A percentile compares a stretch with the other conserved stretches of the same genome.
Evolutionary conservation across 495 filamentous ascomycete genomes (phyloP).

Genomic region (Xeromyces bisporus): DNA sequence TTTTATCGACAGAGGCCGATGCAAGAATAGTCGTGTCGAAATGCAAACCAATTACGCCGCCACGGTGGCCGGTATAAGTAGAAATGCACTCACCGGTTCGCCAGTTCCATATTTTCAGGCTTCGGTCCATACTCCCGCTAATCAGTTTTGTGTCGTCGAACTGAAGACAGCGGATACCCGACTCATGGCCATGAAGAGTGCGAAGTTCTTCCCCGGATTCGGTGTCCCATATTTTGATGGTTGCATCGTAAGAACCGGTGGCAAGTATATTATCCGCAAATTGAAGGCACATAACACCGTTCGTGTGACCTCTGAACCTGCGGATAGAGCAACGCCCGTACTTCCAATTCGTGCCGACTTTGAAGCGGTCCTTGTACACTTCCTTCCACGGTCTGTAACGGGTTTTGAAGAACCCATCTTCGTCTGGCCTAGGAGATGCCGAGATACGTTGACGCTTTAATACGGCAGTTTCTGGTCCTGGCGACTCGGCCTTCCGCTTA

Average conservation of each 20-base stretch:
- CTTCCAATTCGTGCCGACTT: slow-evolving; percentile 92
- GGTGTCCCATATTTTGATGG: slow-evolving; percentile 91
- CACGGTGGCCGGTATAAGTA: slow-evolving; percentile 58
- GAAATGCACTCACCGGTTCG: slow-evolving; percentile 75
- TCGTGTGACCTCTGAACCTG: slow-evolving; percentile 73
- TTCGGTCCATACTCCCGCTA: slow-evolving; percentile 65
- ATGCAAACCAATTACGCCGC: slow-evolving; percentile 70
- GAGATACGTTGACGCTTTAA: slow-evolving; percentile 22
- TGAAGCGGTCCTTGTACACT: slow-evolving; percentile 74
- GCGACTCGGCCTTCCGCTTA: slow-evolving; percentile 23
- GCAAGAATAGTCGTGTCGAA: slow-evolving; percentile 71
- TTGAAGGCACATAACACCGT: slow-evolving; percentile 92
- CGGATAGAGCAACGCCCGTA: slow-evolving; percentile 72
- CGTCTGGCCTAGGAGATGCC: slow-evolving; percentile 13
- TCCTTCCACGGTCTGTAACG: slow-evolving; percentile 74
- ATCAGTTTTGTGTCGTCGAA: slow-evolving; percentile 87
- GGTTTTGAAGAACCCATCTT: slow-evolving; percentile 29
- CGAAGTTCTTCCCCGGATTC: slow-evolving; percentile 72
- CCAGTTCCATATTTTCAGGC: slow-evolving; percentile 92
- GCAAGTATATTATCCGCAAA: slow-evolving; percentile 87
- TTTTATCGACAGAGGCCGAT: slow-evolving; percentile 74
- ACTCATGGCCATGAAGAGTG: slow-evolving; percentile 64
- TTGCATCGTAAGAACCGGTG: slow-evolving; percentile 87
- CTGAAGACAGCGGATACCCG: slow-evolving; percentile 72
- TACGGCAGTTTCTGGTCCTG: slow-evolving; percentile 15